Conservation (phyloP, 148 eudicot species). For the Rhododendron ovatum region DNA sequence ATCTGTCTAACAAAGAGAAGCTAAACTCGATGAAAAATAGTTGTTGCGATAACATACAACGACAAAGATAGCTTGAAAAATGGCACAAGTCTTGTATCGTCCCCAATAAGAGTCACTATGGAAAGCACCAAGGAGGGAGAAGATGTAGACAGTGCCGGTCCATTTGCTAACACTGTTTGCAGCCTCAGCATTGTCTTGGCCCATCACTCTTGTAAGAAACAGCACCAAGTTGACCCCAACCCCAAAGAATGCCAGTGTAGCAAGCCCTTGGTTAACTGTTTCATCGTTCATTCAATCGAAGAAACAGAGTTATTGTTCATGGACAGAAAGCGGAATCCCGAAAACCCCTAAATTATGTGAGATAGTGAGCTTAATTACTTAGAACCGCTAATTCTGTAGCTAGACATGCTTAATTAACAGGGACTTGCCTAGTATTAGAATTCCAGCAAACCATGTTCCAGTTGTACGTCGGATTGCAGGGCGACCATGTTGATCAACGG, state of each 20-base stretch:
- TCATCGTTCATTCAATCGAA: neutral
- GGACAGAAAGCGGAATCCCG: neutral
- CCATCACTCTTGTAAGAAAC: conserved; percentile 64
- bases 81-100: conserved; percentile 62
- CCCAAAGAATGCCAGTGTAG: conserved; percentile 70
- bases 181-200: conserved; percentile 69
- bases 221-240: conserved; percentile 69
- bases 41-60: conserved; percentile 19
- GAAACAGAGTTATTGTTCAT: neutral
- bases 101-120: conserved; percentile 87
- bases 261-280: conserved; percentile 76
- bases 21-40: neutral
- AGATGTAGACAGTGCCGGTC: conserved; percentile 75
- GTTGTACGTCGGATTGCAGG: conserved; percentile 48
- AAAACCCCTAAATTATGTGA: neutral
- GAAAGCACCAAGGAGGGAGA: conserved; percentile 69
- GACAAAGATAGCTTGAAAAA: conserved; percentile 56
- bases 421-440: conserved; percentile 45
- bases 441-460: conserved; percentile 62
- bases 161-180: conserved; percentile 79
- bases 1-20: neutral
- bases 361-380: too few relatives aligned
- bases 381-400: too few relatives aligned
- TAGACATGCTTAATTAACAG: neutral
- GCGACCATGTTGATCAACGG: conserved; percentile 48